Base-by-base conservation (phyloP, 495 filamentous ascomycete genomes). In the Darksidea phi region DNA sequence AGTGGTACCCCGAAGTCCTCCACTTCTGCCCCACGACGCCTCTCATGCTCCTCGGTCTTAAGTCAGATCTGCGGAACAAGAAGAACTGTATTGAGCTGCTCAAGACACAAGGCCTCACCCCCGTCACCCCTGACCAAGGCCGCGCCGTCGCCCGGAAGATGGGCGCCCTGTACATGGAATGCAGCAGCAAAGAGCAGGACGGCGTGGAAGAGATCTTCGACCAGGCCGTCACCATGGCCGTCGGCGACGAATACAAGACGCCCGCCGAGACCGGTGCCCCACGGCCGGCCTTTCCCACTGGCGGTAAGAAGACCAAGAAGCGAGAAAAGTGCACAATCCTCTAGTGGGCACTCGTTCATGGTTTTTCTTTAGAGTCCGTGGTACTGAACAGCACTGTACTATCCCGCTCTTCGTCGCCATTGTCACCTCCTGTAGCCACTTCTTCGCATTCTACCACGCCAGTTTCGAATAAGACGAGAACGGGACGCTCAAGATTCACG, bases 1-100 rank as follows among this genome's bases (percentile, higher is more conserved):
- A 98, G 94, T 98, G 94, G 94, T 98, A 96, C 69, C 94, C 94
- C 60, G 94, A 98, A 81, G 94, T 98, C 64, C 84, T 97, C 50
- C 94, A 98, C 73, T 98, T 98, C 79, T 97, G 94, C 77, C 95
- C 94, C 10, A 94, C 91, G 64, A 97, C 94, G 1, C 94, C 94
- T 2, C 84, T 98, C 49, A 87, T 98, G 73, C 88, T 98, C 23
- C 87, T 96, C 59, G 94, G 95, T 48, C 83, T 98, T 54, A 98
- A 98, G 73, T 96, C 92, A 46, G 94, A 98, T 73, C 86, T 98
- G 53, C 93, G 94, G 70, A 80, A 84, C 74, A 97, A 97, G 78
- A 85, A 89, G 71, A 90, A 88, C 37, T 97, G 93, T 77, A 95
- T 97, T 75, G 94, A 98, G 68, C 89, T 98, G 61, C 89, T 98